Base-by-base conservation (phyloP, 2,329 filamentous ascomycete genomes). In the Diplodia intermedia region DNA sequence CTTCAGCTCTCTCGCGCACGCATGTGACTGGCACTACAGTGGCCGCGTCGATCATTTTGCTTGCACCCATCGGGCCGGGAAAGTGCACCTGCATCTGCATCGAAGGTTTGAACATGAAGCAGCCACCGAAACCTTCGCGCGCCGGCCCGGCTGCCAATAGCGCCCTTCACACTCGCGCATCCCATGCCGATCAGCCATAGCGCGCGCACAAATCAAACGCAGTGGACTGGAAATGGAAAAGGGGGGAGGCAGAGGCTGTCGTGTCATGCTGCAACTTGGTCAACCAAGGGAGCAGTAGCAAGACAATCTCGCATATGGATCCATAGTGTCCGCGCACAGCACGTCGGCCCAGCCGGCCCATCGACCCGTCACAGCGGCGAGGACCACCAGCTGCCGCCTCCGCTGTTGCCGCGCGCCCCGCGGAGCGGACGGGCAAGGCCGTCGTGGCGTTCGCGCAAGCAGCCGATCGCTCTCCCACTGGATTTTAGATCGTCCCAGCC, bases 121-220 rank as follows among this genome's bases (percentile, higher is more conserved):
- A 47, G 43, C 43, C 43, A 47, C n/a, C n/a, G 7, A 47, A 47
- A 47, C 43, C 43, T 47, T 47, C 43, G 43, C 43, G 43, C 43
- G 18, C n/a, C 43, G 43, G 43, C 43, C 43, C 43, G 43, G 43
- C 43, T 47, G 43, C 8, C n/a, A 20, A 47, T 47, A 47, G 43
- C 43, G 43, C 43, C 18, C 43, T 20, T 38, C 43, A 47, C 43
- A 11, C 43, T 9, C n/a, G 43, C 43, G 43, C 11, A 47, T 47
- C 43, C 18, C 43, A 20, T 47, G 20, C 43, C 18, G 18, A 47
- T 47, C 18, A 20, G 43, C n/a, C 18, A 47, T 47, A 47, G 43
- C 8, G 43, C 8, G 43, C n/a, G n/a, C 9, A 38, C 9, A 38
- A 38, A 38, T n/a, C 18, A 47, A n/a, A 43, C 15, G 26, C 26